Conservation (phyloP, 805 yeast species). For the Ogataea degrootiae region DNA sequence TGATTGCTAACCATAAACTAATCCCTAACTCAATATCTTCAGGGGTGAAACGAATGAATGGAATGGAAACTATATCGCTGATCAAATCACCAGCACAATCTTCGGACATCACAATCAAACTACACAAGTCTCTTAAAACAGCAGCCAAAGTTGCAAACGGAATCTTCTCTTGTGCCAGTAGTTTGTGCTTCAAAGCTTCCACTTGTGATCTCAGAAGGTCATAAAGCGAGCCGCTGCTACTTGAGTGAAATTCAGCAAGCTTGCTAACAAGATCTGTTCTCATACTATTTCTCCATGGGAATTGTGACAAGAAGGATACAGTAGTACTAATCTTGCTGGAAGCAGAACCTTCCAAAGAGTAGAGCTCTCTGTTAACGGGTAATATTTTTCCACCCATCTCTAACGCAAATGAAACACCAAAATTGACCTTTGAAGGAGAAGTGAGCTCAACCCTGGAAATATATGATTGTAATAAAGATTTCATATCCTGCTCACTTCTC, state of each 20-base stretch:
- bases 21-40: slow-evolving; percentile 59
- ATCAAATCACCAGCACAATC: slow-evolving; percentile 42
- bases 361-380: slow-evolving; percentile 62
- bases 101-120: slow-evolving; percentile 35
- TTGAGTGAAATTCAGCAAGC: slow-evolving; percentile 20
- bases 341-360: slow-evolving; percentile 33
- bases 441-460: slow-evolving; percentile 38
- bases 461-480: slow-evolving; percentile 73
- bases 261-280: slow-evolving; percentile 32
- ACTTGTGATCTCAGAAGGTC: slow-evolving; percentile 8
- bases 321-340: slow-evolving; percentile 46
- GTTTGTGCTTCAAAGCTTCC: slow-evolving; percentile 1
- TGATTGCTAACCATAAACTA: slow-evolving; percentile 75
- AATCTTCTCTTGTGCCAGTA: slow-evolving; percentile 14
- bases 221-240: slow-evolving; percentile 22
- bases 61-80: slow-evolving; percentile 56
- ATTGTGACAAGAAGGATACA: slow-evolving; percentile 72
- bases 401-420: slow-evolving; percentile 86
- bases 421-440: slow-evolving; percentile 40
- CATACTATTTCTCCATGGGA: slow-evolving; percentile 52
- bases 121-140: slow-evolving; percentile 38
- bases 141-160: slow-evolving; percentile 32
- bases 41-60: slow-evolving; percentile 63
- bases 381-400: slow-evolving; percentile 77
- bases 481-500: slow-evolving; percentile 67